Percentiles rank a stretch among this genome's conserved stretches.
These are phyloP conservation scores for Evernia prunastri DNA, from an alignment of 495 filamentous ascomycete genomes.

Conservation along the genomic window DNA sequence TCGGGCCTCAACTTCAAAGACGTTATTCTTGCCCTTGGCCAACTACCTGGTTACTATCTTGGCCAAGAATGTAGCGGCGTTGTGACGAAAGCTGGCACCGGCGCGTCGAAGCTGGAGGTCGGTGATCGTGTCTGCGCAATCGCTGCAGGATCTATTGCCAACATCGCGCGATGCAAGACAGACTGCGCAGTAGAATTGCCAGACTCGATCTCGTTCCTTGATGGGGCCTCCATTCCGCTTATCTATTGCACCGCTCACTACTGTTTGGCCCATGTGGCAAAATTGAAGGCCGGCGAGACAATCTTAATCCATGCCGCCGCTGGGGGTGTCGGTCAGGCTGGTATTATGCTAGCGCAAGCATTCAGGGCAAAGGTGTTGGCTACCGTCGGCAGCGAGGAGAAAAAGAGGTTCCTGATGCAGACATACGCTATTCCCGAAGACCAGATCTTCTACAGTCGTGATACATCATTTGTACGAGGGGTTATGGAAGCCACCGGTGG, in stretches of 20 bases:
- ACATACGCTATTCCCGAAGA: slow-evolving; percentile 35
- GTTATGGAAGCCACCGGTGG: slow-evolving; percentile 40
- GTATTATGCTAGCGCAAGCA: slow-evolving; percentile 46
- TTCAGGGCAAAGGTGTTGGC: slow-evolving; percentile 50
- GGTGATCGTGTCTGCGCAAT: slow-evolving; percentile 42
- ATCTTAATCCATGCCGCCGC: slow-evolving; percentile 32
- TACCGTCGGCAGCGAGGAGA: slow-evolving; percentile 44
- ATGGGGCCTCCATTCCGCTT: slow-evolving; percentile 31
- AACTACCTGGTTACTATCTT: slow-evolving; percentile 28
- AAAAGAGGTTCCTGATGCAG: slow-evolving; percentile 34
- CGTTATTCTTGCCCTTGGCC: slow-evolving; percentile 35
- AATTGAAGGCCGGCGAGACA: slow-evolving; percentile 23
- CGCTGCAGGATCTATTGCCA: slow-evolving; percentile 27
- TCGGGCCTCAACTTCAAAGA: slow-evolving; percentile 45
- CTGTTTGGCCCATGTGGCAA: slow-evolving; percentile 25
- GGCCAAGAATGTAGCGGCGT: slow-evolving; percentile 42
- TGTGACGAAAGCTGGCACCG: slow-evolving; percentile 32
- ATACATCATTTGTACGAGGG: slow-evolving; percentile 36
- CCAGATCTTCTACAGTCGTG: slow-evolving; percentile 44
- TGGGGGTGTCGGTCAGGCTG: slow-evolving; percentile 46
- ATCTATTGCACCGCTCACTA: slow-evolving; percentile 27
- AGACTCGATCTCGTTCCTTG: slow-evolving; percentile 20
- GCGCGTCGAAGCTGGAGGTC: slow-evolving; percentile 30
- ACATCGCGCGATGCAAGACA: neutral
- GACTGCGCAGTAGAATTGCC: slow-evolving; percentile 24